Evolutionary conservation across 1,284 basidiomycete species (phyloP).

Genomic region (Neolentinus lepideus): DNA sequence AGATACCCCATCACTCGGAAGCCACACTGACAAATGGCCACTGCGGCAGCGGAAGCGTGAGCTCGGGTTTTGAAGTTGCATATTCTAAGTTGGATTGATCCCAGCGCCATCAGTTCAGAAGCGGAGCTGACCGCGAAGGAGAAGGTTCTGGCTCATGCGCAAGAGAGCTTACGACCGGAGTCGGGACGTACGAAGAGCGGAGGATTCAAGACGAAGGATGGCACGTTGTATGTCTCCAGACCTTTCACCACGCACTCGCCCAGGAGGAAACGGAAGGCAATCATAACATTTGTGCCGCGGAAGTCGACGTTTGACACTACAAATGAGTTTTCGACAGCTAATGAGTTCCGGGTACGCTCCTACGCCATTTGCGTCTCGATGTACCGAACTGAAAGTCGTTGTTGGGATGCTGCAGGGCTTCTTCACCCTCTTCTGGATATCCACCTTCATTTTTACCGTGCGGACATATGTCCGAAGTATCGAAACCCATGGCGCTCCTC

Average conservation of each 20-base stretch:
- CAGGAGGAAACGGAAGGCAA: slow-evolving; percentile 67
- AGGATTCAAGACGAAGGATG: slow-evolving; percentile 48
- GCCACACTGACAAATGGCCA: too few species aligned
- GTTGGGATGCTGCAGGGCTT: slow-evolving; percentile 61
- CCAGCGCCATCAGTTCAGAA: background rate
- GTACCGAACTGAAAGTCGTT: slow-evolving; percentile 1
- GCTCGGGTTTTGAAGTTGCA: too few species aligned
- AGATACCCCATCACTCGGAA: too few species aligned
- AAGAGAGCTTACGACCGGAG: background rate
- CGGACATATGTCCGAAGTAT: slow-evolving; percentile 75
- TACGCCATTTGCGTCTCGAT: background rate
- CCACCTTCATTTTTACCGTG: slow-evolving; percentile 74
- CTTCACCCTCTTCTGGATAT: slow-evolving; percentile 90
- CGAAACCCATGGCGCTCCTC: slow-evolving; percentile 69
- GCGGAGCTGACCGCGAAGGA: background rate
- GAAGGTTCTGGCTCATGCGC: background rate
- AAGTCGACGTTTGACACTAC: slow-evolving; percentile 79
- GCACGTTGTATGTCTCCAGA: slow-evolving; percentile 68
- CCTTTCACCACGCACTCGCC: slow-evolving; percentile 41
- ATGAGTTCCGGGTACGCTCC: slow-evolving; percentile 77
- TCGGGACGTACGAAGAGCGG: slow-evolving; percentile 28
- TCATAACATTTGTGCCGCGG: slow-evolving; percentile 81
- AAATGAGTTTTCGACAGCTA: slow-evolving; percentile 65
- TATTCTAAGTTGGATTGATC: too few species aligned
- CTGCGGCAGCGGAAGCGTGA: too few species aligned